A percentile compares a stretch with the other conserved stretches of the same genome.
Conservation (phyloP, 2,329 filamentous ascomycete species). For the Xylogone sp. region DNA sequence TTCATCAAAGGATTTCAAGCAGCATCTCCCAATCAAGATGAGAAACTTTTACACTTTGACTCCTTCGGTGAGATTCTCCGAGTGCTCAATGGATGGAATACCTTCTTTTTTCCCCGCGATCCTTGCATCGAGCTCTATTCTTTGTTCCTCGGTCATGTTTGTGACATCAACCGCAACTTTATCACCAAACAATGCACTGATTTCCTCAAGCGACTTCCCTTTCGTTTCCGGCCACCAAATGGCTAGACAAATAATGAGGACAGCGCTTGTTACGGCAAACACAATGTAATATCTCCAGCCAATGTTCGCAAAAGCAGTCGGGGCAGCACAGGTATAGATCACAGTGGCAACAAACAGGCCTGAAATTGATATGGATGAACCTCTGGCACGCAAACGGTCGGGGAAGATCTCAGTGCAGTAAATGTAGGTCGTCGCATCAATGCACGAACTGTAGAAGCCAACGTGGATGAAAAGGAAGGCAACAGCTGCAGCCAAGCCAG, state of each 20-base stretch:
- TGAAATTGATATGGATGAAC: constrained; percentile 35
- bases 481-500: constrained; percentile 19
- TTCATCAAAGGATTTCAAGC: too few relatives aligned
- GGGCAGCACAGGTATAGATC: constrained; percentile 6
- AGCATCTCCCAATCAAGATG: too few relatives aligned
- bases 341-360: constrained; percentile 8
- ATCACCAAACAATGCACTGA: constrained; percentile 1
- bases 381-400: constrained; percentile 51
- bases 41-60: too few relatives aligned
- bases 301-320: not conserved
- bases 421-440: constrained; percentile 26
- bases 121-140: not conserved
- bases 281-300: constrained; percentile 11
- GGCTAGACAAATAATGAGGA: not conserved
- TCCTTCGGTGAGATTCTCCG: too few relatives aligned
- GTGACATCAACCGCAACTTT: not conserved
- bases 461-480: constrained; percentile 16
- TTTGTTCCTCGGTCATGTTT: not conserved
- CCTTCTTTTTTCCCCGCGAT: too few relatives aligned
- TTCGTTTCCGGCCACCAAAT: constrained; percentile 1
- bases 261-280: not conserved
- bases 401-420: constrained; percentile 30
- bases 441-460: constrained; percentile 18
- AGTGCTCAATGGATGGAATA: too few relatives aligned
- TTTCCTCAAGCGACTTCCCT: constrained; percentile 1